These are phyloP conservation scores for Hanseniaspora opuntiae DNA, from an alignment of 805 yeast genomes.

Conservation along the genomic window DNA sequence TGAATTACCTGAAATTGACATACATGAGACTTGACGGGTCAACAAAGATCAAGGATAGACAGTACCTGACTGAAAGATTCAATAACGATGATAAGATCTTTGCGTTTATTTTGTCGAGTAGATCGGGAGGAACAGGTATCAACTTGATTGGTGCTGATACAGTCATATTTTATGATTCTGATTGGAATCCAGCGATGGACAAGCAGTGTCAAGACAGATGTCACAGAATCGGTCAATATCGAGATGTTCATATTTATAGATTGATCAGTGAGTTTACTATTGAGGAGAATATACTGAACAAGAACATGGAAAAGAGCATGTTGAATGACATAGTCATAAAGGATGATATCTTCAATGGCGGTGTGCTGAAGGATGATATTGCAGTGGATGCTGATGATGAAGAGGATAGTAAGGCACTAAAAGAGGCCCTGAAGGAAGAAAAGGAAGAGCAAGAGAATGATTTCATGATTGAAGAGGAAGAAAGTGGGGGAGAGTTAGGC, in stretches of 20 bases:
- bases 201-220: constrained; percentile 98
- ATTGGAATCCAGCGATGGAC: constrained; percentile 99
- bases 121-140: constrained; percentile 98
- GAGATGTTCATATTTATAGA: constrained; percentile 94
- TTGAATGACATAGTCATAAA: constrained; percentile 90
- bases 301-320: constrained; percentile 89
- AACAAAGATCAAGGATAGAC: constrained; percentile 93
- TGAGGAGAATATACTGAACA: constrained; percentile 83
- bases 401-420: constrained; percentile 74
- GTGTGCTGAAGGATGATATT: constrained; percentile 79
- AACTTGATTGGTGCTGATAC: constrained; percentile 97
- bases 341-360: constrained; percentile 96
- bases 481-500: constrained; percentile 34
- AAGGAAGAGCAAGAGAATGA: constrained; percentile 52
- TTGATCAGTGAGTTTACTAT: constrained; percentile 93
- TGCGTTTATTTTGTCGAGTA: constrained; percentile 80
- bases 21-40: constrained; percentile 95
- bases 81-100: constrained; percentile 76
- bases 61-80: constrained; percentile 80
- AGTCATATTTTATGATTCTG: constrained; percentile 93
- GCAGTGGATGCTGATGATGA: constrained; percentile 63
- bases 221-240: constrained; percentile 94
- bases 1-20: constrained; percentile 86
- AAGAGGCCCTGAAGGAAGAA: constrained; percentile 58
- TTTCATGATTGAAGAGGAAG: constrained; percentile 75